phyloP scores from a whole-genome alignment of 352 stramenopile species.

The Globisporangium solare region DNA sequence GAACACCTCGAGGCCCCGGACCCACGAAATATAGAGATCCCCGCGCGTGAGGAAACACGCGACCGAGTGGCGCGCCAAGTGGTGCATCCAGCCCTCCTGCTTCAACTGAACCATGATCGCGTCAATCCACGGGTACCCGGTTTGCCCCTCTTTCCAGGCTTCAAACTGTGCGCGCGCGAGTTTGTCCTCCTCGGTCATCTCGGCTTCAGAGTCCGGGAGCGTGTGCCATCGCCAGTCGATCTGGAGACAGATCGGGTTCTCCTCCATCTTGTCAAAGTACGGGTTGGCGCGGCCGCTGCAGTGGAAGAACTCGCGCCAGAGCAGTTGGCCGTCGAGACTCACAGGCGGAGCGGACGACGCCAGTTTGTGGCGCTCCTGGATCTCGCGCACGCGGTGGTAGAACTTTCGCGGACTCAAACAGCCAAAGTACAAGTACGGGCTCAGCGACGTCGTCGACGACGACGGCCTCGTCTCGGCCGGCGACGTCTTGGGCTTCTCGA shows the following conservation, averaged over 20 bases:
- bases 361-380: constrained; percentile 66
- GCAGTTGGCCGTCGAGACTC: constrained; percentile 91
- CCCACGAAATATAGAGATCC: constrained; percentile 95
- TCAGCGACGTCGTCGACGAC: constrained; percentile 94
- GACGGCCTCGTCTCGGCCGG: constrained; percentile 84
- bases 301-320: constrained; percentile 97
- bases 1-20: constrained; percentile 88
- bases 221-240: constrained; percentile 86
- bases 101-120: constrained; percentile 95
- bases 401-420: constrained; percentile 90
- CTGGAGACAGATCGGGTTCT: constrained; percentile 89
- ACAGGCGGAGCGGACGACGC: constrained; percentile 84
- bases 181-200: constrained; percentile 84
- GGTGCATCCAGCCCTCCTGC: constrained; percentile 88
- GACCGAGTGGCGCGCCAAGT: constrained; percentile 91
- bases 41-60: constrained; percentile 98
- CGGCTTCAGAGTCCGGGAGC: constrained; percentile 59
- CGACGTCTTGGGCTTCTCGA: constrained; percentile 97
- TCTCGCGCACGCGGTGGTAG: constrained; percentile 85
- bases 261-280: constrained; percentile 94
- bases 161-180: constrained; percentile 77
- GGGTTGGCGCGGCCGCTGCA: constrained; percentile 68
- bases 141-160: constrained; percentile 93
- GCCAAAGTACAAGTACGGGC: constrained; percentile 93
- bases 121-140: constrained; percentile 98